Base-by-base conservation (phyloP, 352 stramenopile species). In the Phytopythium aichiense region DNA sequence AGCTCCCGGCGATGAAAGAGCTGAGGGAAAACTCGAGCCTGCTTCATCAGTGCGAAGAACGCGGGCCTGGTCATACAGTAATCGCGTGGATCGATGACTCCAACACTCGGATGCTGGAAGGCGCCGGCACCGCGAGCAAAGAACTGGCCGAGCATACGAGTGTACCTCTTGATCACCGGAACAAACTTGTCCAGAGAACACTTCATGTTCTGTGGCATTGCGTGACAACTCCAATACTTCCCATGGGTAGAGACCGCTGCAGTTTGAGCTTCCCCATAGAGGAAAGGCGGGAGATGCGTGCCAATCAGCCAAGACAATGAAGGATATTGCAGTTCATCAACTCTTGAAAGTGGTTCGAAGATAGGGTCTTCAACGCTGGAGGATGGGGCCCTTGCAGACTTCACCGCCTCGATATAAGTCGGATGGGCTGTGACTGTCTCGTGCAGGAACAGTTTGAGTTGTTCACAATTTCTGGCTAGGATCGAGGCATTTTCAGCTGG, bases 1-100 rank as follows among this genome's bases (percentile, higher is more conserved):
- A 88, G 49, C 31, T 89, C 81, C 0, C 79, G 73, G 0, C 74
- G 74, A 43, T 79, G 72, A 54, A 89, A 83, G 0, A 91, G 60
- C 46, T 91, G 81, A 1, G 79, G 81, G 40, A 87, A 82, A 16
- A 85, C 69, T 16, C 66, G 61, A 22, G 72, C 70, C 33, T 84
- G 64, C 56, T 84, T 88, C 76, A 90, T 74, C 11, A 90, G 63
- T 2, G 38, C 54, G 12, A 82, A 53, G 58, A 90, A 85, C 13
- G 66, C 58, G 1, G n/a, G 22, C 5, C 46, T 70, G 11, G 61
- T 67, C 40, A 87, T 76, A 13, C 63, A 61, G 38, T 68, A 67
- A 5, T 74, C 56, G 42, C 66, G 35, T 13, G 64, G 58, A 54
- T 70, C 71, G 20, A 55, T 46, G 35, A 30, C 13, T 23, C 52